Evolutionary conservation across 768 basidiomycete genomes (phyloP), one percentile per base, ranked within the genome.

Genomic region (Epithele typhae): DNA sequence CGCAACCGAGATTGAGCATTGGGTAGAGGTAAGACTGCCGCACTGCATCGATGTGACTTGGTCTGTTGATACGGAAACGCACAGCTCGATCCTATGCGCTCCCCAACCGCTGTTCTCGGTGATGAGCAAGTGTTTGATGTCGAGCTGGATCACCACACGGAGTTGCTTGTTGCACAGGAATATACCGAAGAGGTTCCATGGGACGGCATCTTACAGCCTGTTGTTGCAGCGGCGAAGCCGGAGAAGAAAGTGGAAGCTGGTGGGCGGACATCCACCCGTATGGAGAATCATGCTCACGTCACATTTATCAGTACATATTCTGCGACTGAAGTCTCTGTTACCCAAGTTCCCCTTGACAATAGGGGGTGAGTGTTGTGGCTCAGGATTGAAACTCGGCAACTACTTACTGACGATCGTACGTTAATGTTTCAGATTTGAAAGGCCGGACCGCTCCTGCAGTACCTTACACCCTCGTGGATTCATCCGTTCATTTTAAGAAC

Each of bases 91-190:
- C 67, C 65, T n/a, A 59, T 66, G 25, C 73, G 63, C 24, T 55
- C 63, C 14, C 51, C 47, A 14, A 53, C 54, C 25, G 64, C 76
- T 11, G 68, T 63, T 11, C 51, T 68, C 0, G 77, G 76, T 6
- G 77, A 73, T 24, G 72, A 78, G 49, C 77, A 79, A 48, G 59
- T 78, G 11, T 57, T 78, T 33, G 76, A 78, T 46, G 61, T 76
- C 17, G 75, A 76, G 44, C 67, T 78, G 10, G 70, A 75, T 45
- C 68, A 72, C 14, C 63, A 66, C 33, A 70, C 65, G 1, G 63
- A 65, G 39, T 56, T 78, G 3, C 63, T 69, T n/a, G 64, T 68
- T 4, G 54, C 56, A 17, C 52, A 53, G 9, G 53, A 52, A 3
- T 49, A 45, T 14, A 23, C 34, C 4, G 38, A 43, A n/a, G 36